Conservation (phyloP, 148 eudicot species). For the Fagopyrum esculentum region DNA sequence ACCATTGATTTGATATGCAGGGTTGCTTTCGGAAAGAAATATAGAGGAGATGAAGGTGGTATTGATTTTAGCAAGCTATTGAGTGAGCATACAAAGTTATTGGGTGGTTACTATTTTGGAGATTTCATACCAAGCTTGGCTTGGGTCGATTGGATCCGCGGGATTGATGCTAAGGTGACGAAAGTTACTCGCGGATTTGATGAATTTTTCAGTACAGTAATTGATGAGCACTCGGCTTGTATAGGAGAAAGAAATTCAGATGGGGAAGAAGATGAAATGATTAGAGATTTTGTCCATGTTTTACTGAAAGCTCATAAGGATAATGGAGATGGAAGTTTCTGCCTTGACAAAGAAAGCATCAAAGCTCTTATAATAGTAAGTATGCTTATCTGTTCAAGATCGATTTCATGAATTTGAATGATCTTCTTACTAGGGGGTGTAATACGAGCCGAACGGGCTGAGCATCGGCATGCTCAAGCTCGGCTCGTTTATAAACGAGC, state of each 20-base stretch:
- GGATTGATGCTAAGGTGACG: slow-evolving; percentile 18
- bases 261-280: slow-evolving; percentile 5
- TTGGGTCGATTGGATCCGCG: too few species aligned
- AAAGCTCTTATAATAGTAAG: slow-evolving; percentile 29
- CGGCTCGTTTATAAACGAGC: too few species aligned
- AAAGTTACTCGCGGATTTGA: slow-evolving; percentile 23
- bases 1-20: slow-evolving; percentile 36
- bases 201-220: slow-evolving; percentile 22
- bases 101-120: slow-evolving; percentile 17
- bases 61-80: not conserved
- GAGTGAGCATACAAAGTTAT: not conserved
- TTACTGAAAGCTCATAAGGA: slow-evolving; percentile 29
- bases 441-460: too few species aligned
- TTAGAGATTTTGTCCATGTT: slow-evolving; percentile 30
- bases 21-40: slow-evolving; percentile 32
- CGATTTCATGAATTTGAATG: too few species aligned
- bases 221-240: slow-evolving; percentile 22
- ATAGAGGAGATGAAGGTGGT: slow-evolving; percentile 17
- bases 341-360: slow-evolving; percentile 25
- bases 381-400: too few species aligned
- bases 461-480: too few species aligned
- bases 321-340: slow-evolving; percentile 14
- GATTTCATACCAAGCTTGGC: slow-evolving; percentile 33
- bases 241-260: not conserved
- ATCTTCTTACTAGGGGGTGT: too few species aligned